Evolutionary conservation across 2,329 filamentous ascomycete genomes (phyloP).

Genomic region (Cadophora sp.): DNA sequence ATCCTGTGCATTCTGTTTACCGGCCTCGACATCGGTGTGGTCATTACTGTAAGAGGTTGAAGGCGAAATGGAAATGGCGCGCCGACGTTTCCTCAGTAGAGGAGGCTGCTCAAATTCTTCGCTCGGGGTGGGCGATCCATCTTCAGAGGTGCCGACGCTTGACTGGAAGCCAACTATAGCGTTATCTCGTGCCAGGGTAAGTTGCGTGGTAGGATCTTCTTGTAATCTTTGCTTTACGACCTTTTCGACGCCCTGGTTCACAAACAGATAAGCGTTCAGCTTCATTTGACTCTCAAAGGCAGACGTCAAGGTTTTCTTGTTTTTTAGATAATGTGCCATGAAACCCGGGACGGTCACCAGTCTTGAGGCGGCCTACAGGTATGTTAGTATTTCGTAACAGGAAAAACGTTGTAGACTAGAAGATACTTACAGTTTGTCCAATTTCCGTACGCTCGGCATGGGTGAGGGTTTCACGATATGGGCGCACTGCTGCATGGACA

Average conservation of each 20-base stretch:
- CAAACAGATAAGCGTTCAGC: constrained; percentile 5
- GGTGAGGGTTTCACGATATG: constrained; percentile 17
- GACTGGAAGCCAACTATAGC: not conserved
- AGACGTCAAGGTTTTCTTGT: constrained; percentile 9
- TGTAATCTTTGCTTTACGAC: constrained; percentile 2
- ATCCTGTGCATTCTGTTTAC: not conserved
- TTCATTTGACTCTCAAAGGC: constrained; percentile 4
- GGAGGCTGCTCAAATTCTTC: not conserved
- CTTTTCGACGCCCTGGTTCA: constrained; percentile 13
- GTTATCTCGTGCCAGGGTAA: too few species aligned
- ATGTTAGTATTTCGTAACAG: not conserved
- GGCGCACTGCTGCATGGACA: constrained; percentile 21
- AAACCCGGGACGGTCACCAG: constrained; percentile 10
- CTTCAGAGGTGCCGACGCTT: not conserved
- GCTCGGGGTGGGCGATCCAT: not conserved
- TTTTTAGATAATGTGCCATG: not conserved
- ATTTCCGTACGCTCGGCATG: constrained; percentile 24
- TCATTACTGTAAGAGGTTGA: constrained; percentile 19
- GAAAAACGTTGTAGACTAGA: not conserved
- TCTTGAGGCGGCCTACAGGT: constrained; percentile 13
- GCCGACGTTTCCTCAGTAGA: not conserved
- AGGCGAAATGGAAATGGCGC: constrained; percentile 7
- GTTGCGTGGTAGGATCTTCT: not conserved
- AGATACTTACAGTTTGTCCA: constrained; percentile 24
- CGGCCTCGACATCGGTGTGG: not conserved